Conservation (phyloP, 1,284 basidiomycete species). For the Tetrapyrgos nigripes region DNA sequence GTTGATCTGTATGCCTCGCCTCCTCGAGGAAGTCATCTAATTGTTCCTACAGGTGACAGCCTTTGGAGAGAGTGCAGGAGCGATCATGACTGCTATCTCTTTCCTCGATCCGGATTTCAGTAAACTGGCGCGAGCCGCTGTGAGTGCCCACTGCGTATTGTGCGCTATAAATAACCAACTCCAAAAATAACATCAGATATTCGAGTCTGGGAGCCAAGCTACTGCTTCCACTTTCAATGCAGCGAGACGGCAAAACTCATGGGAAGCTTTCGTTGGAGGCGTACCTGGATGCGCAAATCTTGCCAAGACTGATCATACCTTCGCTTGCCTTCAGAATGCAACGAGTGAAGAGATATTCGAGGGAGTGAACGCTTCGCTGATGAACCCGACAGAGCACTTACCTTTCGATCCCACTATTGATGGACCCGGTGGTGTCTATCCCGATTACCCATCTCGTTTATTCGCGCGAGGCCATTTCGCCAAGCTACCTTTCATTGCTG, state of each 20-base stretch:
- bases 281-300: constrained; percentile 41
- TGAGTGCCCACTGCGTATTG: constrained; percentile 29
- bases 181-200: constrained; percentile 41
- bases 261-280: constrained; percentile 47
- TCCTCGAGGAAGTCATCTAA: not conserved
- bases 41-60: constrained; percentile 45
- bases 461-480: constrained; percentile 43
- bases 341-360: constrained; percentile 42
- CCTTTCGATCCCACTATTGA: constrained; percentile 50
- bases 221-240: constrained; percentile 37
- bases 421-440: constrained; percentile 47
- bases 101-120: constrained; percentile 49
- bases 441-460: constrained; percentile 46
- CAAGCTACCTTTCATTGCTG: constrained; percentile 52
- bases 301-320: constrained; percentile 39
- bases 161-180: not conserved
- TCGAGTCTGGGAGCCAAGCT: constrained; percentile 50
- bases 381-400: constrained; percentile 34
- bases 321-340: constrained; percentile 46
- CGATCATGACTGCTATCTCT: constrained; percentile 49
- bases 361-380: constrained; percentile 32
- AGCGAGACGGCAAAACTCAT: constrained; percentile 38
- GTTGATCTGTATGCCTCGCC: not conserved
- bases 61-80: constrained; percentile 61
- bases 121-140: constrained; percentile 48